Base-by-base conservation (phyloP, 805 yeast genomes). In the Saccharomycopsis sp. region DNA sequence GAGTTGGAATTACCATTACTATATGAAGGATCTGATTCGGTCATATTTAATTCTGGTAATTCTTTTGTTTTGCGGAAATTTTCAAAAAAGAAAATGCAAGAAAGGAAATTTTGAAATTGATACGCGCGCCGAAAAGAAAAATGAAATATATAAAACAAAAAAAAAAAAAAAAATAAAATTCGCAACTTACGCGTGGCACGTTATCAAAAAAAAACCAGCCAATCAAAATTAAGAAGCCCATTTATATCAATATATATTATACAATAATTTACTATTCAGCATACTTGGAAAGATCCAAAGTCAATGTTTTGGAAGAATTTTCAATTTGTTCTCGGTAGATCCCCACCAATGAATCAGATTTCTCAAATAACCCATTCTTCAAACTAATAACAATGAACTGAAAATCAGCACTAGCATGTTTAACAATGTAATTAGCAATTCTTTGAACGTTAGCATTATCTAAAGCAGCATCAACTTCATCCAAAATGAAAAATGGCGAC, bases 401-500 rank as follows among this genome's bases (percentile, higher is more conserved):
- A 60, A 86, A 78, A 35, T 76, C 72, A 1, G 87, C 83, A 21
- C 86, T 82, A 2, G 90, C 79, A 54, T 83, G 79, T 49, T 73
- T 75, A 41, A 72, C 72, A 49, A 93, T 86, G 59, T 89, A 93
- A 48, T 77, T 79, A n/a, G 96, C 96, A 47, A 93, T 80, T 56
- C 78, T 77, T 43, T 76, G 77, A 20, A 93, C 96, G 57, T 93
- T 93, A 20, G 86, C 78, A 48, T 85, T 81, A 62, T 93, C 98
- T 48, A 93, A 72, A 0, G 97, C 97, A 0, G 98, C 97, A 65
- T 93, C 98, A n/a, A 93, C 88, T 63, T 93, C 98, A 61, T 93
- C 98, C 35, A 93, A 67, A 0, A 93, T 95, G 59, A 93, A 90
- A 59, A 93, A 93, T 26, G 98, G 98, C 1, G 96, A 82, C 2